These are phyloP conservation scores for Rutstroemia sp. DNA, from an alignment of 2,329 filamentous ascomycete species.

Conservation along the genomic window DNA sequence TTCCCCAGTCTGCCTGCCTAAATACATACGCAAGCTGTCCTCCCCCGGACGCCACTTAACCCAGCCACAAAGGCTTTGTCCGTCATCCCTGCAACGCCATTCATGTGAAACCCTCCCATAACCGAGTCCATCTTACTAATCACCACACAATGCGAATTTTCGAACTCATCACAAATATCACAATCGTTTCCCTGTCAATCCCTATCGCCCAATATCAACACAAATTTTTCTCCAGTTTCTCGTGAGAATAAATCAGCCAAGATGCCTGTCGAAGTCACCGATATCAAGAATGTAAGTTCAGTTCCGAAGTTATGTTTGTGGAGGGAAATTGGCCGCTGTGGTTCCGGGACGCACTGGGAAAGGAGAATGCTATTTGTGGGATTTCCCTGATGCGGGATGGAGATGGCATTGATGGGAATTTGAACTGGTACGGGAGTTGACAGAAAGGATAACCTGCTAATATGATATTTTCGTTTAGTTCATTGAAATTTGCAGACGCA, in stretches of 20 bases:
- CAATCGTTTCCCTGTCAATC: constrained; percentile 8
- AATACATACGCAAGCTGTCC: neutral
- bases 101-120: constrained; percentile 4
- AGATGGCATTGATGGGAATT: neutral
- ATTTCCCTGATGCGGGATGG: neutral
- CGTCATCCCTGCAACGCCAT: neutral
- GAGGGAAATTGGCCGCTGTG: neutral
- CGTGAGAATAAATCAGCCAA: constrained; percentile 48
- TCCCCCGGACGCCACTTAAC: neutral
- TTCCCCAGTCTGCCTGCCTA: neutral
- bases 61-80: neutral
- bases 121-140: constrained; percentile 14
- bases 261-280: constrained; percentile 97
- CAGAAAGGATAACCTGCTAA: constrained; percentile 4
- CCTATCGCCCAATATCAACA: constrained; percentile 2
- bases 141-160: constrained; percentile 12
- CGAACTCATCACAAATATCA: constrained; percentile 5
- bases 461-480: constrained; percentile 49
- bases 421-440: neutral
- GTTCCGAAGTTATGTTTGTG: neutral
- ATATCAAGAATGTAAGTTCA: constrained; percentile 75
- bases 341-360: neutral
- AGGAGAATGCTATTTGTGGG: neutral
- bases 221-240: constrained; percentile 16
- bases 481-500: constrained; percentile 99